Conservation (phyloP, 768 basidiomycete species). For the Podaxis pistillaris region DNA sequence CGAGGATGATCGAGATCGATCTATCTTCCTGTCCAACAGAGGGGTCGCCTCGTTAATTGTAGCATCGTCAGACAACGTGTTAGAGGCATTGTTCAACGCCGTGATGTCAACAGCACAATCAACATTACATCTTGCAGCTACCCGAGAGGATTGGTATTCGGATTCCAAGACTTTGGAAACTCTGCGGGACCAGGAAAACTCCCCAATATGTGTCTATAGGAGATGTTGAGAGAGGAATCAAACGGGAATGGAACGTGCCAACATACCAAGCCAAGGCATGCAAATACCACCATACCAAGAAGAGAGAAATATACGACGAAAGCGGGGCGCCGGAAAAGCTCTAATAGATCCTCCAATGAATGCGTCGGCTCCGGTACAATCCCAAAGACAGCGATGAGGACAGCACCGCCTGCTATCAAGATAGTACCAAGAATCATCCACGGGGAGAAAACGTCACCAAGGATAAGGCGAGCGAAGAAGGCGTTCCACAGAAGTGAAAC, state of each 20-base stretch:
- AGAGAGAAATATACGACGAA: slow-evolving; percentile 84
- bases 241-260: not conserved
- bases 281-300: slow-evolving; percentile 56
- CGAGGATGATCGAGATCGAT: slow-evolving; percentile 10
- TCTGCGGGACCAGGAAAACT: slow-evolving; percentile 57
- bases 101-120: slow-evolving; percentile 39
- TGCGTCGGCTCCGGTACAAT: slow-evolving; percentile 88
- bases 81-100: slow-evolving; percentile 29
- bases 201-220: slow-evolving; percentile 66
- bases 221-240: not conserved
- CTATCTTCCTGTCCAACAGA: slow-evolving; percentile 41
- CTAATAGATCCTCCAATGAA: slow-evolving; percentile 80
- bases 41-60: slow-evolving; percentile 41
- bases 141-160: slow-evolving; percentile 26
- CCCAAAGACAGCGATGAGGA: slow-evolving; percentile 88
- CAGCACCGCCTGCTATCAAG: slow-evolving; percentile 85
- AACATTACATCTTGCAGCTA: slow-evolving; percentile 32
- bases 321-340: slow-evolving; percentile 68
- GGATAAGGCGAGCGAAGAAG: slow-evolving; percentile 79
- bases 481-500: slow-evolving; percentile 95
- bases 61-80: slow-evolving; percentile 1
- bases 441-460: slow-evolving; percentile 82
- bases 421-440: slow-evolving; percentile 87
- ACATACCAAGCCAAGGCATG: slow-evolving; percentile 65
- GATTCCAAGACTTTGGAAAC: slow-evolving; percentile 23